A percentile compares a stretch with the other conserved stretches of the same genome.
Evolutionary conservation across 2,329 filamentous ascomycete species (phyloP).

Genomic region (Cucurbitaria berberidis): DNA sequence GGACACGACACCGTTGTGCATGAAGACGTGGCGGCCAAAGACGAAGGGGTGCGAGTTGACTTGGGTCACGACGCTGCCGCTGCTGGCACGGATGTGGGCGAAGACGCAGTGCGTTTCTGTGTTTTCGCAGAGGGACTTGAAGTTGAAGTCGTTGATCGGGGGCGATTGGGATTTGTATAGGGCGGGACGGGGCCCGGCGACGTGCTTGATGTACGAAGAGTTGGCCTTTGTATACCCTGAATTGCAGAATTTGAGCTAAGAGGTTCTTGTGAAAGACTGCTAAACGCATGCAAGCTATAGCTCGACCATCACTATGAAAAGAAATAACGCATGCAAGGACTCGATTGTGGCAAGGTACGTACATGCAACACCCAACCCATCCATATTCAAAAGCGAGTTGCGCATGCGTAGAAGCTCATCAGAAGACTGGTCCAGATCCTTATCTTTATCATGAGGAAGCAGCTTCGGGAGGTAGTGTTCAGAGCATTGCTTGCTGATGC

Average conservation of each 20-base stretch:
- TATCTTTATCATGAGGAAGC: slow-evolving; percentile 53
- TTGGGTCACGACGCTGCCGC: slow-evolving; percentile 55
- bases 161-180: slow-evolving; percentile 61
- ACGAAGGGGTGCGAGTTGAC: slow-evolving; percentile 63
- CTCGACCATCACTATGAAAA: neutral
- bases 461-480: slow-evolving; percentile 63
- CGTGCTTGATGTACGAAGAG: slow-evolving; percentile 48
- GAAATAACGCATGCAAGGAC: neutral
- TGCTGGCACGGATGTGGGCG: slow-evolving; percentile 61
- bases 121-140: slow-evolving; percentile 59
- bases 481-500: slow-evolving; percentile 45
- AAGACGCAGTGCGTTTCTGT: slow-evolving; percentile 59
- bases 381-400: slow-evolving; percentile 62
- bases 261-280: neutral
- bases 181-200: slow-evolving; percentile 53
- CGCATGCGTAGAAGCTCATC: slow-evolving; percentile 56
- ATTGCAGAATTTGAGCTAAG: neutral
- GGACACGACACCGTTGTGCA: slow-evolving; percentile 62
- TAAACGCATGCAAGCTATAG: neutral
- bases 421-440: slow-evolving; percentile 49
- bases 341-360: slow-evolving; percentile 12
- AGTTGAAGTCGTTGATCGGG: slow-evolving; percentile 61
- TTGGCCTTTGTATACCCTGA: slow-evolving; percentile 55
- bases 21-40: slow-evolving; percentile 61
- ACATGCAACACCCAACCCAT: slow-evolving; percentile 62